These are phyloP conservation scores for Saccharomyces hybrid DNA, from an alignment of 1,139 yeast species.

Conservation along the genomic window DNA sequence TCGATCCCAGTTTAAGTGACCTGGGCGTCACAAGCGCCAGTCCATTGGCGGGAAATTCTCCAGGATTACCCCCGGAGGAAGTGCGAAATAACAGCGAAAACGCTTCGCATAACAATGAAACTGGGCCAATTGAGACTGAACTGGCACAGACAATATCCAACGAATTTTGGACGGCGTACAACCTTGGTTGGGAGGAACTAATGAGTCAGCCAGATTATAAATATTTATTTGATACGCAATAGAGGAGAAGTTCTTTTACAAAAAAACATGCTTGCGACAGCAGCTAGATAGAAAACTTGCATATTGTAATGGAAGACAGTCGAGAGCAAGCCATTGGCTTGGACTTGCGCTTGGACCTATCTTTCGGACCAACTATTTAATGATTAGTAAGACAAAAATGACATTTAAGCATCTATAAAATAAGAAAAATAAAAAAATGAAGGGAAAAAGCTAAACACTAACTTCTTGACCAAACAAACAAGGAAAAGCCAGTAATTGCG, in stretches of 20 bases:
- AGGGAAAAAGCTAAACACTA: not conserved
- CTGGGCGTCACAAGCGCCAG: not conserved
- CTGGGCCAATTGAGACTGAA: conserved; percentile 4
- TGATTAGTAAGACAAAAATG: not conserved
- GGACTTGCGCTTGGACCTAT: too few relatives aligned
- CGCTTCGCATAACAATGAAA: not conserved
- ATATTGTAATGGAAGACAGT: too few relatives aligned
- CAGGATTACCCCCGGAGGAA: not conserved
- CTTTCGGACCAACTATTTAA: not conserved
- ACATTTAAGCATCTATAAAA: not conserved
- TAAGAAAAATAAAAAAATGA: not conserved
- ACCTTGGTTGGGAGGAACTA: conserved; percentile 17
- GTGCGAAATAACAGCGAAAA: not conserved
- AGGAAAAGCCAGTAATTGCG: too few relatives aligned
- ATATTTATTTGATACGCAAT: not conserved
- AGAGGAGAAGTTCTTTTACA: not conserved
- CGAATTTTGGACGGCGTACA: conserved; percentile 20
- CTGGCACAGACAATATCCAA: conserved; percentile 14
- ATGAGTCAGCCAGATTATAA: conserved; percentile 8
- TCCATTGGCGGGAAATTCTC: not conserved
- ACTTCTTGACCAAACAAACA: too few relatives aligned
- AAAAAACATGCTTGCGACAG: too few relatives aligned
- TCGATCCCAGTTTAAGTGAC: not conserved
- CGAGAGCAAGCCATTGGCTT: too few relatives aligned
- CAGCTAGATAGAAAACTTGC: not conserved